These are phyloP conservation scores for Pezizomycotina sp. DNA, from an alignment of 2,329 filamentous ascomycete species.

Conservation along the genomic window DNA sequence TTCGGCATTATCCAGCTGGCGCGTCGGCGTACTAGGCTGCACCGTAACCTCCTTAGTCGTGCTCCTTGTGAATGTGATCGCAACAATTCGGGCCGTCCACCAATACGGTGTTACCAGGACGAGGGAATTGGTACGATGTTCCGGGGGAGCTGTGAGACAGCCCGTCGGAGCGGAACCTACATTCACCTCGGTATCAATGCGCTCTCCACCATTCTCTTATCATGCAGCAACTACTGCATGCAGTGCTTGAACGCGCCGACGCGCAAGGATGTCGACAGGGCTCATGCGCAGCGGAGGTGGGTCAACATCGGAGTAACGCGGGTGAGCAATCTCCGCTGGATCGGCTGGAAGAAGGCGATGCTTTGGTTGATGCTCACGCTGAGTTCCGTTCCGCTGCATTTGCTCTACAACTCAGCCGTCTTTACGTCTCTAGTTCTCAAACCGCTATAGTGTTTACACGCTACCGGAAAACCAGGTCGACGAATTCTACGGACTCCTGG, in stretches of 20 bases:
- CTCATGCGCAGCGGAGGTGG: conserved; percentile 32
- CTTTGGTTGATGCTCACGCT: conserved; percentile 18
- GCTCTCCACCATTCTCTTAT: conserved; percentile 33
- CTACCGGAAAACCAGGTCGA: too few relatives aligned
- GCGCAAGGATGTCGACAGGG: conserved; percentile 34
- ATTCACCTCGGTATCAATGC: conserved; percentile 35
- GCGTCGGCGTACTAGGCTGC: neutral
- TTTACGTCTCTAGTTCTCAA: conserved; percentile 21
- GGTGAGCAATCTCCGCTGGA: conserved; percentile 28
- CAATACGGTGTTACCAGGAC: neutral
- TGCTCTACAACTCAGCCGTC: conserved; percentile 23
- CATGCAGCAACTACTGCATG: conserved; percentile 38
- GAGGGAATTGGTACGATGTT: neutral
- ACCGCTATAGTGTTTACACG: too few relatives aligned
- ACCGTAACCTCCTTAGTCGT: neutral
- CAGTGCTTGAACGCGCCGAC: conserved; percentile 38
- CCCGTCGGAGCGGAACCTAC: neutral
- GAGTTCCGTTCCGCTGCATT: conserved; percentile 22
- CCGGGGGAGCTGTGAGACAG: neutral
- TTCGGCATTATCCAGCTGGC: neutral
- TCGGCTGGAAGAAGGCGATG: conserved; percentile 17
- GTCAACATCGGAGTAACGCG: conserved; percentile 34
- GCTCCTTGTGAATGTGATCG: neutral
- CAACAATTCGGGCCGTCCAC: neutral
- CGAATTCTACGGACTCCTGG: too few relatives aligned